phyloP scores from a whole-genome alignment of 2,329 filamentous ascomycete genomes.

The Thelonectria blattea region DNA sequence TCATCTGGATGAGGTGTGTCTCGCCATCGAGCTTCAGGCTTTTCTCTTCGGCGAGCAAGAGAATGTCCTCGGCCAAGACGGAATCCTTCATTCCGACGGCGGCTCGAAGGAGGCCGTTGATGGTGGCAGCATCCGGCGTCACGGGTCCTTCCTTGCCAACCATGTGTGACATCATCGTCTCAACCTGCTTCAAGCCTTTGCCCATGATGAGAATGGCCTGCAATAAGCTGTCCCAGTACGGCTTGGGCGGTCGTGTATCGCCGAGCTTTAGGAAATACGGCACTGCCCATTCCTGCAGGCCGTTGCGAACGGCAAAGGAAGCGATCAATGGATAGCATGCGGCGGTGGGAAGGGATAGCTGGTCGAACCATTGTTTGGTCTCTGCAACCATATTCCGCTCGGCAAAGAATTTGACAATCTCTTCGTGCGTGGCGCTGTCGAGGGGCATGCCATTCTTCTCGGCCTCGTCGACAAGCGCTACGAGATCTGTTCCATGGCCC shows the following conservation, averaged over 20 bases:
- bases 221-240: conserved; percentile 74
- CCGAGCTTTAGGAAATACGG: conserved; percentile 61
- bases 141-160: conserved; percentile 61
- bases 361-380: conserved; percentile 72
- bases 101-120: conserved; percentile 78
- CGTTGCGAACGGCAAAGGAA: conserved; percentile 63
- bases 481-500: conserved; percentile 62
- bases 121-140: conserved; percentile 69
- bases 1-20: conserved; percentile 77
- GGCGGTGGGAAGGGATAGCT: conserved; percentile 49
- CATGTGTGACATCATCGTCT: conserved; percentile 72
- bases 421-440: conserved; percentile 53
- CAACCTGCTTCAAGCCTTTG: conserved; percentile 62
- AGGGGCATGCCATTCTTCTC: conserved; percentile 54
- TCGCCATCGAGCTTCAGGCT: conserved; percentile 70
- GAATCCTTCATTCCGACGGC: conserved; percentile 74
- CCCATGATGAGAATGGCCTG: conserved; percentile 74
- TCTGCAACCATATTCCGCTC: conserved; percentile 61
- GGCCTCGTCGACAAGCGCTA: conserved; percentile 60
- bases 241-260: conserved; percentile 54
- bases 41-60: conserved; percentile 69
- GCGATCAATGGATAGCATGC: conserved; percentile 42
- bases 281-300: conserved; percentile 67
- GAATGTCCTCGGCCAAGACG: conserved; percentile 75
- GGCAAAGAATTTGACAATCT: conserved; percentile 69